Evolutionary conservation across 495 filamentous ascomycete species (phyloP).

Genomic region (Bacidia gigantensis): DNA sequence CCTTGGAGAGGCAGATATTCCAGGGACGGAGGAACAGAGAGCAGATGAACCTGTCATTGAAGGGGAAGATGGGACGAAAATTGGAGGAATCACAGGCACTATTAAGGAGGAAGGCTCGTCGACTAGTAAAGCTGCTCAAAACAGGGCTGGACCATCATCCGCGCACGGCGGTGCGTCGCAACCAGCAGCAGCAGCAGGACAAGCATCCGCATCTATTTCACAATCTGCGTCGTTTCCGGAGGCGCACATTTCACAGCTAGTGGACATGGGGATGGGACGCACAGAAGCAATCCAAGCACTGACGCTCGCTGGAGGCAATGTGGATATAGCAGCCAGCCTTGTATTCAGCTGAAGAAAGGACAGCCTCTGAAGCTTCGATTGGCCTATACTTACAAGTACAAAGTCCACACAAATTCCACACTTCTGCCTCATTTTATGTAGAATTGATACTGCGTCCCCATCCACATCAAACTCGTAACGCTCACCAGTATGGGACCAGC

Average conservation of each 20-base stretch:
- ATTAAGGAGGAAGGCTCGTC: constrained; percentile 32
- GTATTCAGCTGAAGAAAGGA: constrained; percentile 42
- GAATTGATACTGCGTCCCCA: constrained; percentile 53
- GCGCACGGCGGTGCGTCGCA: constrained; percentile 8
- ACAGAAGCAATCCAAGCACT: constrained; percentile 68
- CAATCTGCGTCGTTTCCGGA: constrained; percentile 33
- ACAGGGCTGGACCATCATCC: neutral
- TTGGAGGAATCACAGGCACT: constrained; percentile 73
- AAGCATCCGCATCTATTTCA: constrained; percentile 13
- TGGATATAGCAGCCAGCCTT: constrained; percentile 74
- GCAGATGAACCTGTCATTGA: constrained; percentile 73
- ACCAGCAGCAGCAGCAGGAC: neutral
- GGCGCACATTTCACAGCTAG: constrained; percentile 55
- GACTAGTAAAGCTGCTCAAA: constrained; percentile 22
- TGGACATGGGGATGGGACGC: constrained; percentile 64
- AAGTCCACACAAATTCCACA: too few relatives aligned
- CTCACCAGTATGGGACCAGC: constrained; percentile 61
- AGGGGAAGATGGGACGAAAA: constrained; percentile 71
- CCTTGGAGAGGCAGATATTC: constrained; percentile 84
- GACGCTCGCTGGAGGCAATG: constrained; percentile 68
- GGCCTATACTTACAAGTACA: neutral
- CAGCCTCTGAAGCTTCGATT: too few relatives aligned
- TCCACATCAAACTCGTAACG: constrained; percentile 60
- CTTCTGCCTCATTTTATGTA: too few relatives aligned
- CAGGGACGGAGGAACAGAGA: constrained; percentile 59